phyloP scores from a whole-genome alignment of 305 asterid genomes.

The Fraxinus greggii region DNA sequence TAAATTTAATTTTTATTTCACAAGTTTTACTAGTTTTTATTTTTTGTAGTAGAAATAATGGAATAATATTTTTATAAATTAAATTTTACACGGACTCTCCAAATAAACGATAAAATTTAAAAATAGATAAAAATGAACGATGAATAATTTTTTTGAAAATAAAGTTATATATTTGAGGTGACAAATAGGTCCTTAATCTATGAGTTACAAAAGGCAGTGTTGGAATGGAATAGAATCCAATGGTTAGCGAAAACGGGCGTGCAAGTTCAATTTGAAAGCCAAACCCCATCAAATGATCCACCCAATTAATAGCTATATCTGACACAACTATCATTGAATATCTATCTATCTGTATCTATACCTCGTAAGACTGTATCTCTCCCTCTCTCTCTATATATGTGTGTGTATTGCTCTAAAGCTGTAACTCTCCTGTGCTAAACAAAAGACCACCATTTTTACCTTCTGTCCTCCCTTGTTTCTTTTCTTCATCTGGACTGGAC shows the following conservation, averaged over 20 bases:
- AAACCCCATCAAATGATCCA: not conserved
- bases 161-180: not conserved
- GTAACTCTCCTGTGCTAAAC: conserved; percentile 31
- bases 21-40: too few relatives aligned
- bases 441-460: conserved; percentile 37
- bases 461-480: conserved; percentile 7
- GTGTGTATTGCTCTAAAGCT: conserved; percentile 6
- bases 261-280: not conserved
- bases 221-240: conserved; percentile 1
- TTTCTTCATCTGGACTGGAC: conserved; percentile 2
- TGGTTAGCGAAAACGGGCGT: conserved; percentile 2
- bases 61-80: too few relatives aligned
- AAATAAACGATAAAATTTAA: too few relatives aligned
- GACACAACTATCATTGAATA: conserved; percentile 77
- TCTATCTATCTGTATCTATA: not conserved
- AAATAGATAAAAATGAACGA: not conserved
- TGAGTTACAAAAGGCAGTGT: conserved; percentile 1
- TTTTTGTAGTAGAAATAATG: not conserved
- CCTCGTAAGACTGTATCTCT: not conserved
- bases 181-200: not conserved
- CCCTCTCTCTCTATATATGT: not conserved
- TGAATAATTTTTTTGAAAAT: not conserved
- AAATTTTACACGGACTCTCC: not conserved
- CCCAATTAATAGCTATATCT: conserved; percentile 30
- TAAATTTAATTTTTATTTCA: too few relatives aligned